phyloP scores from a whole-genome alignment of 257 asterid species.

The Plectranthus barbatus region DNA sequence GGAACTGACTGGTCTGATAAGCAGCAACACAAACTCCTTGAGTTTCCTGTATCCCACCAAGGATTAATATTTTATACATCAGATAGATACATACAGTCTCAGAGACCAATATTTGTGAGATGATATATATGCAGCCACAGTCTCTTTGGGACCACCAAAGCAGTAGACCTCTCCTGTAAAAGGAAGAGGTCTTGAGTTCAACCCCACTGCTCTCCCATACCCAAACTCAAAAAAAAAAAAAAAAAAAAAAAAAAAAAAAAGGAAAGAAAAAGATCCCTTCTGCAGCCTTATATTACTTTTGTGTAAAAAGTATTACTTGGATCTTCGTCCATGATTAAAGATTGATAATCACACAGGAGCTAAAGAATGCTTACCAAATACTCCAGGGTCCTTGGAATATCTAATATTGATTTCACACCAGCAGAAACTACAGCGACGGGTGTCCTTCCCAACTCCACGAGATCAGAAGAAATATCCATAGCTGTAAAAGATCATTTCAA shows the following conservation, averaged over 20 bases:
- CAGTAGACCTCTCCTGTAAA: too few relatives aligned
- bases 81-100: neutral
- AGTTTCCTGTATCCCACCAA: constrained; percentile 62
- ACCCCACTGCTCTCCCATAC: too few relatives aligned
- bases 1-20: constrained; percentile 74
- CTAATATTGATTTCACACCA: constrained; percentile 89
- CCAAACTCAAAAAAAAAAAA: too few relatives aligned
- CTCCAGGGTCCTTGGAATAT: constrained; percentile 83
- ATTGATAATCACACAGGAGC: neutral
- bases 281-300: neutral
- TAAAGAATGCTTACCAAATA: constrained; percentile 54
- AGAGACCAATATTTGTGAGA: neutral
- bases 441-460: constrained; percentile 85
- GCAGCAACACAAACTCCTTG: constrained; percentile 93
- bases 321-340: neutral
- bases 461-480: constrained; percentile 94
- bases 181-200: too few relatives aligned
- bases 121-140: too few relatives aligned
- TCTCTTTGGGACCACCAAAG: too few relatives aligned
- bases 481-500: constrained; percentile 35
- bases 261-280: too few relatives aligned
- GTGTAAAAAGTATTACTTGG: too few relatives aligned
- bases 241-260: too few relatives aligned
- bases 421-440: constrained; percentile 89
- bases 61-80: neutral